Base-by-base conservation (phyloP, 257 asterid genomes). In the Nicotiana otophora region DNA sequence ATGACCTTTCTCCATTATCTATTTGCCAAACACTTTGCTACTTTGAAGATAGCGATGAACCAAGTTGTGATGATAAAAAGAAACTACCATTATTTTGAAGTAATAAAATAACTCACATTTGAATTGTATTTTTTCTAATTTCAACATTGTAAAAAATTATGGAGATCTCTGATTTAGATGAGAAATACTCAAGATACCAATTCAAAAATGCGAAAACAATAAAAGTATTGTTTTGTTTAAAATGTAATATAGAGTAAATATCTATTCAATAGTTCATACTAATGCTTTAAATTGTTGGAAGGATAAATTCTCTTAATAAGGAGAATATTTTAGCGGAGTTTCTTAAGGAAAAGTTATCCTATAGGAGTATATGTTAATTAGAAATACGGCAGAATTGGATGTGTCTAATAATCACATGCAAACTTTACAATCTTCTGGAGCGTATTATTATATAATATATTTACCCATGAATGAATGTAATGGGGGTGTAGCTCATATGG, bases 401-500 rank as follows among this genome's bases (percentile, higher is more conserved):
- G 36, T 5, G 36, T 33, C 36, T 33, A 33, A 33, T 33, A 33
- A 33, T 33, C 0, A 33, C 36, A 31, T 2, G 4, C 4, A 31
- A 2, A 2, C 33, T 31, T 31, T 31, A 2, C 33, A 31, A 31
- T 31, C 4, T 31, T 31, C 33, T 31, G 33, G 2, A 2, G 4
- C 0, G 4, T 1, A 31, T 31, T 2, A 2, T 2, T 31, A 31
- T 31, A 31, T 31, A 31, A 30, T 31, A 2, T 1, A 31, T 0
- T 31, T 31, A 31, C 4, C 4, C 2, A 2, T 2, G 33, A 31
- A 31, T 31, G 0, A 31, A 31, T 0, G 33, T 31, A 31, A 7
- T 4, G 97, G 99, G 99, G 98, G 87, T 93, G 97, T 93, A 95
- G 97, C 98, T 94, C 98, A 94, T 88, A 93, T 93, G 98, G 98